A percentile compares a stretch with the other conserved stretches of the same genome.
These are phyloP conservation scores for Phytophthora fragariae DNA, from an alignment of 352 stramenopile genomes.

Conservation along the genomic window DNA sequence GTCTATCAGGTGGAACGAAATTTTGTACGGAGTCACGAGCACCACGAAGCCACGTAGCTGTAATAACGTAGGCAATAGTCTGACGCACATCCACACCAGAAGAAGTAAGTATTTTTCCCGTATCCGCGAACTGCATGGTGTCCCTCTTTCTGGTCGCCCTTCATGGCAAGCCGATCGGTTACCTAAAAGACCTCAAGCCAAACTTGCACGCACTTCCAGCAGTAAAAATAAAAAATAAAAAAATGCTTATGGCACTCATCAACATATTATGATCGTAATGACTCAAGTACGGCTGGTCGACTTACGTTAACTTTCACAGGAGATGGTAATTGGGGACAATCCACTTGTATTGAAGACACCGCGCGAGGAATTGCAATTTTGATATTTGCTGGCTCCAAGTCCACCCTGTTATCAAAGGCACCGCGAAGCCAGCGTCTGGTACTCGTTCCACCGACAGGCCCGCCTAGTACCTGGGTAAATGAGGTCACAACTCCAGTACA, in stretches of 20 bases:
- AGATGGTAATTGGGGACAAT: background rate
- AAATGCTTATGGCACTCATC: background rate
- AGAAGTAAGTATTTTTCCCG: slow-evolving; percentile 14
- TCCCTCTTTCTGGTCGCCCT: background rate
- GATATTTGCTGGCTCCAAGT: slow-evolving; percentile 10
- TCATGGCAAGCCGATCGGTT: slow-evolving; percentile 2
- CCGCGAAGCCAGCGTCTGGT: slow-evolving; percentile 8
- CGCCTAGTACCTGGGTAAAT: slow-evolving; percentile 35
- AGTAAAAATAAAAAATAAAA: too few species aligned
- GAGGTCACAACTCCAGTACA: slow-evolving; percentile 27
- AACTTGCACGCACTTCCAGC: background rate
- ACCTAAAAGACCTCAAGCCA: background rate
- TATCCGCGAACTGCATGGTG: background rate
- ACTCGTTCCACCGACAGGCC: slow-evolving; percentile 1
- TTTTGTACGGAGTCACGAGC: slow-evolving; percentile 33
- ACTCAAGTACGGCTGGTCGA: slow-evolving; percentile 8
- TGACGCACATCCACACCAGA: slow-evolving; percentile 19
- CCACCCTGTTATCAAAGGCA: slow-evolving; percentile 24
- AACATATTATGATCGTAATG: slow-evolving; percentile 18
- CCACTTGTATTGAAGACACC: background rate
- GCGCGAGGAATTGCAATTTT: slow-evolving; percentile 11
- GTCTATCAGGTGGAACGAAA: slow-evolving; percentile 16
- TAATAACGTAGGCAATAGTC: slow-evolving; percentile 36
- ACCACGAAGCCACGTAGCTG: slow-evolving; percentile 33
- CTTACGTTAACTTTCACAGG: background rate